Evolutionary conservation across 163 green algal genomes (phyloP), one percentile per base, ranked within the genome.

Genomic region (Volvox carteri): DNA sequence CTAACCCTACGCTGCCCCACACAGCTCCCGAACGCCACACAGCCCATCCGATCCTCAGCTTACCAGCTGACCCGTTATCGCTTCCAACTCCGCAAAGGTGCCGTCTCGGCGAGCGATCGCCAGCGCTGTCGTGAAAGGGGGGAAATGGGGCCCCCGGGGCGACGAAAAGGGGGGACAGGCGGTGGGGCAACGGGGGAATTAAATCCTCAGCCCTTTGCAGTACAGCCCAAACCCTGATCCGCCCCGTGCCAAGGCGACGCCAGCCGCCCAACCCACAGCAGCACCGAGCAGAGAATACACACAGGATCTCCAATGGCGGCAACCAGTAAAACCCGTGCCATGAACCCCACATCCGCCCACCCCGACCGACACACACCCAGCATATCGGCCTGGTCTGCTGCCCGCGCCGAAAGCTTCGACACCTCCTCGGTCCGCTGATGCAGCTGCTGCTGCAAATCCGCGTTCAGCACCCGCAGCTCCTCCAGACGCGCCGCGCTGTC

Each of bases 41-140:
- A 30, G 54, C 5, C 54, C 54, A 25, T 12, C n/a, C 67, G 19
- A 1, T 60, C n/a, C 65, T 44, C 84, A 4, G 9, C 84, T 41
- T n/a, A 90, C 86, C 68, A 91, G 62, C 50, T 73, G 48, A 14
- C 41, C 77, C 14, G 28, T 37, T 1, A 81, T 0, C 2, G 46
- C 56, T 19, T 58, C 39, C 21, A 75, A 48, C 50, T 79, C 67
- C 39, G 42, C 42, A 30, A 70, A 58, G 37, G 75, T 75, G 7
- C 44, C 65, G 52, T 91, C 86, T 1, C 86, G 77, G 25, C 86
- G 77, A 16, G 77, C 78, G 9, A 91, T 79, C 48, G 86, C 86
- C 67, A 76, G 35, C 1, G 85, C 81, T 87, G 81, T 48, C 35
- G 11, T 58, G 48, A 14, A 11, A 68, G 58, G 58, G 58, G 58